A percentile compares a stretch with the other conserved stretches of the same genome.
Conservation (phyloP, 176 grass and related monocot genomes). For the Musa beccarii region DNA sequence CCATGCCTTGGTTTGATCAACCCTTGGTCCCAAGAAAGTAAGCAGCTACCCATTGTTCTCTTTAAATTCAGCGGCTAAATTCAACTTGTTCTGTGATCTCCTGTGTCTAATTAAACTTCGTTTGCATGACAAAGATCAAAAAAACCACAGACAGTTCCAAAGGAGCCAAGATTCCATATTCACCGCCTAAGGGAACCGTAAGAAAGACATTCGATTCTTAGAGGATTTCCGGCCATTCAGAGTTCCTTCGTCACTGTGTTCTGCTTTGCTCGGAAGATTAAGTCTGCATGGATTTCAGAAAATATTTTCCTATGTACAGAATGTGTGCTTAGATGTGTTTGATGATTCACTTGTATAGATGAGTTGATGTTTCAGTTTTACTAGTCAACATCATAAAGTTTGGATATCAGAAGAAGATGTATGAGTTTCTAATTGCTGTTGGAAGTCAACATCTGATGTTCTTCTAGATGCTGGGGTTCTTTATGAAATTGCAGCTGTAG, state of each 20-base stretch:
- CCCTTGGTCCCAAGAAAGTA: conserved; percentile 11
- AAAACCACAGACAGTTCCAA: neutral
- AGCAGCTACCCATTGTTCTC: neutral
- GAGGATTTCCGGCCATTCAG: neutral
- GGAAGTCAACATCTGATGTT: neutral
- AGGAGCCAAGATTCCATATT: conserved; percentile 9
- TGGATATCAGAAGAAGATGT: no score
- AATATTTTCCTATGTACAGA: no score
- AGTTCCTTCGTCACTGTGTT: neutral
- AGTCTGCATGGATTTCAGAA: no score
- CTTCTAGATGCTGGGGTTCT: no score
- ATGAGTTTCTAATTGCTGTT: neutral
- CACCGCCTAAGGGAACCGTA: neutral
- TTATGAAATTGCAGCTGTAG: no score
- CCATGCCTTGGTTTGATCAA: conserved; percentile 15
- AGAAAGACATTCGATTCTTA: neutral
- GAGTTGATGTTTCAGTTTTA: neutral
- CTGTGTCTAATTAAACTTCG: neutral
- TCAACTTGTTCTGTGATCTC: neutral
- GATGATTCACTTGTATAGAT: neutral
- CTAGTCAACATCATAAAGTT: no score
- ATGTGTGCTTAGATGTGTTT: neutral
- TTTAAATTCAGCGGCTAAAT: neutral
- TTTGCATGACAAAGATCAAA: conserved; percentile 1
- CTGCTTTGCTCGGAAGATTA: no score